Evolutionary conservation across 2,329 filamentous ascomycete genomes (phyloP).

Genomic region (Alternaria conjuncta): DNA sequence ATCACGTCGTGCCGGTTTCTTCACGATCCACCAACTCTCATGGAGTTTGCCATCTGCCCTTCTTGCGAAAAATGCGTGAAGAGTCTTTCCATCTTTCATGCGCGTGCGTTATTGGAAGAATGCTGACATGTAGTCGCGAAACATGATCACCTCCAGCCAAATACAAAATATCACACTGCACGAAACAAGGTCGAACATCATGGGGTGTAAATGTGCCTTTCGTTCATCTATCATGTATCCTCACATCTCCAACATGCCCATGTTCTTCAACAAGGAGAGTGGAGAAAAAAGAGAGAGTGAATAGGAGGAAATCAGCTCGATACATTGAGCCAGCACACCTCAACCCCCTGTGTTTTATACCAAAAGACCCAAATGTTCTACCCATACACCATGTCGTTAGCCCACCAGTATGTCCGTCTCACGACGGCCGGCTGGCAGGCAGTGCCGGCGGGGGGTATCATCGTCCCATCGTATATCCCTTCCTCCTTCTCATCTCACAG

Average conservation of each 20-base stretch:
- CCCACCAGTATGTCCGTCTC: constrained; percentile 28
- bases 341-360: not conserved
- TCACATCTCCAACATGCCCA: not conserved
- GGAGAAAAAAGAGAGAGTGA: not conserved
- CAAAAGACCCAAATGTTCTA: constrained; percentile 1
- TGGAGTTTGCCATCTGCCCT: not conserved
- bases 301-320: not conserved
- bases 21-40: not conserved
- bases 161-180: not conserved
- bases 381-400: constrained; percentile 10
- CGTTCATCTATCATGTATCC: not conserved
- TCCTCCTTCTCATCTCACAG: not conserved
- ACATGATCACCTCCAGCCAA: not conserved
- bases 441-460: constrained; percentile 17
- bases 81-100: not conserved
- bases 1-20: not conserved
- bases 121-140: not conserved
- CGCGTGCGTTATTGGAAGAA: not conserved
- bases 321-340: not conserved
- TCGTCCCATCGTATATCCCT: constrained; percentile 14
- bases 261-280: not conserved
- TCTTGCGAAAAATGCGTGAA: not conserved
- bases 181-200: not conserved
- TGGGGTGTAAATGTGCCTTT: not conserved
- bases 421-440: constrained; percentile 21